Evolutionary conservation across 768 basidiomycete species (phyloP).

Genomic region (Leccinum fibrillosum): DNA sequence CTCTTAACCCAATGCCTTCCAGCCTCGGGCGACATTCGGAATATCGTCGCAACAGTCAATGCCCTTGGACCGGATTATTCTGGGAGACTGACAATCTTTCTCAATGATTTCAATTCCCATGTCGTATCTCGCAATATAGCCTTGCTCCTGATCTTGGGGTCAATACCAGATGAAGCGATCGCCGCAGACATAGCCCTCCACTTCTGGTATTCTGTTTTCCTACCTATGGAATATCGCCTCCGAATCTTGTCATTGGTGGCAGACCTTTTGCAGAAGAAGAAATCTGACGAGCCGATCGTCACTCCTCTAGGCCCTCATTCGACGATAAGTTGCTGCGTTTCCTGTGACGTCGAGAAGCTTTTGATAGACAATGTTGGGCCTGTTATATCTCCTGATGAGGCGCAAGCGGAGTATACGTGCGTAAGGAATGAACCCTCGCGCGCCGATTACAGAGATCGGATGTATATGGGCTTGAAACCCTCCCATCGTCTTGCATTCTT

Average conservation of each 20-base stretch:
- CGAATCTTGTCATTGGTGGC: conserved; percentile 20
- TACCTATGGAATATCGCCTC: conserved; percentile 34
- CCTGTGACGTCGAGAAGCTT: conserved; percentile 6
- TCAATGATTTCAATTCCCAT: conserved; percentile 38
- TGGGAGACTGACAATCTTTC: conserved; percentile 36
- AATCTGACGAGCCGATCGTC: background rate
- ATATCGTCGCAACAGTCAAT: conserved; percentile 43
- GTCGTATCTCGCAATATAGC: conserved; percentile 40
- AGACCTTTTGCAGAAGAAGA: conserved; percentile 9
- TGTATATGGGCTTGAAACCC: conserved; percentile 38
- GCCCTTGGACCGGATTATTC: conserved; percentile 39
- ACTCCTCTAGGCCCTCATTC: conserved; percentile 13
- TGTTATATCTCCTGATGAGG: conserved; percentile 13
- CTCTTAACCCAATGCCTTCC: background rate
- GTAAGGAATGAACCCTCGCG: conserved; percentile 33
- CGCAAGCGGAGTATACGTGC: conserved; percentile 24
- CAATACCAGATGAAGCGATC: conserved; percentile 27
- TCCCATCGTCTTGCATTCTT: conserved; percentile 43
- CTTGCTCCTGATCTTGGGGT: conserved; percentile 41
- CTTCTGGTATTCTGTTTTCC: conserved; percentile 46
- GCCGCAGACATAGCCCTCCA: conserved; percentile 46
- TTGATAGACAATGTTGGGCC: conserved; percentile 15
- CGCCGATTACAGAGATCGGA: conserved; percentile 42
- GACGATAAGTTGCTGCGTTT: conserved; percentile 14
- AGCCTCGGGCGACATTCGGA: conserved; percentile 52